Evolutionary conservation across 768 basidiomycete genomes (phyloP).

Genomic region (Boletus subparvulus): DNA sequence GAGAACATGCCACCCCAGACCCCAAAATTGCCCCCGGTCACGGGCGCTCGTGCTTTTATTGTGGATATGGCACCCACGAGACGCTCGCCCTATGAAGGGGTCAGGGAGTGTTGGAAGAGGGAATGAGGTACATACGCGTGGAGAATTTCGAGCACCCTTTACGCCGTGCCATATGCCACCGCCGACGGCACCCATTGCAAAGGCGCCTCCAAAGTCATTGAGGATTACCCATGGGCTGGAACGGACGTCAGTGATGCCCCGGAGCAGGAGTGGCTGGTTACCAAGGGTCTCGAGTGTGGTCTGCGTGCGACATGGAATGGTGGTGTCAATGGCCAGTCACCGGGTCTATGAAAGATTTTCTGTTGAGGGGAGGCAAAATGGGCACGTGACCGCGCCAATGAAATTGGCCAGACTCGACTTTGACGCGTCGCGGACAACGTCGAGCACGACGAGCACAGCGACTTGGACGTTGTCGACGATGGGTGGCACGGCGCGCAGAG

Average conservation of each 20-base stretch:
- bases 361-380: constrained; percentile 33
- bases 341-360: constrained; percentile 16
- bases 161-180: constrained; percentile 99
- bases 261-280: constrained; percentile 30
- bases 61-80: constrained; percentile 91
- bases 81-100: constrained; percentile 78
- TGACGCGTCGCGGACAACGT: constrained; percentile 24
- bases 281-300: constrained; percentile 95
- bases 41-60: constrained; percentile 97
- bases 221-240: constrained; percentile 95
- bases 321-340: not conserved
- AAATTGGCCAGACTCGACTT: constrained; percentile 6
- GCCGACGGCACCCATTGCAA: constrained; percentile 97
- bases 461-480: constrained; percentile 10
- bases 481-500: constrained; percentile 29
- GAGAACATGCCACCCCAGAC: constrained; percentile 99
- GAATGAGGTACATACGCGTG: constrained; percentile 59
- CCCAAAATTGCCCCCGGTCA: constrained; percentile 96
- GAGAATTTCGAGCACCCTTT: constrained; percentile 96
- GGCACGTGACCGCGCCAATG: constrained; percentile 33
- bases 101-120: not conserved
- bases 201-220: constrained; percentile 97
- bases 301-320: constrained; percentile 74
- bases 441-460: constrained; percentile 18
- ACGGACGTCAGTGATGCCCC: constrained; percentile 2